Evolutionary conservation across 129 eudicot species (phyloP).

Genomic region (Pseudognaphalium luteoalbum): DNA sequence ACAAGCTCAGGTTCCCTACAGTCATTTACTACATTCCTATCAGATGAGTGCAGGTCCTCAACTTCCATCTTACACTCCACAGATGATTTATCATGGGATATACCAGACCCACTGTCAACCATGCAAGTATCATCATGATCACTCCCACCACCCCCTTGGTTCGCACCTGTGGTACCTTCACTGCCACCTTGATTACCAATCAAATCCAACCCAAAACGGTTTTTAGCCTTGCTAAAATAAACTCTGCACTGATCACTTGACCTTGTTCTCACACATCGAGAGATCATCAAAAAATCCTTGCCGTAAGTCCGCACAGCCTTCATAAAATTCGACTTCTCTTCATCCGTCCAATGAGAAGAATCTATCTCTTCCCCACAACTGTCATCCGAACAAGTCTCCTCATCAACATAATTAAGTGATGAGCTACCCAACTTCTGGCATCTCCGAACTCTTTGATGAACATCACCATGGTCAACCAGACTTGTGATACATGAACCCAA

Average conservation of each 20-base stretch:
- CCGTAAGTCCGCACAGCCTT: conserved; percentile 68
- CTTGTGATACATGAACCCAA: conserved; percentile 93
- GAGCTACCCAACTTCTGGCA: conserved; percentile 46
- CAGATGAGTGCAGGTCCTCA: conserved; percentile 41
- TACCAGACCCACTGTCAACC: conserved; percentile 53
- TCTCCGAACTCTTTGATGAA: conserved; percentile 52
- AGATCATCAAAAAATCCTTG: conserved; percentile 73
- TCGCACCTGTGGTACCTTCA: conserved; percentile 40
- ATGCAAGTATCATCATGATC: conserved; percentile 69
- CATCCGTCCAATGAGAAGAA: conserved; percentile 82
- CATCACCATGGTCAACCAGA: conserved; percentile 61
- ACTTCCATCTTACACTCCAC: conserved; percentile 52
- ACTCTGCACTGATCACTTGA: conserved; percentile 70
- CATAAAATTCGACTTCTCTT: conserved; percentile 70
- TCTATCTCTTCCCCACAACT: conserved; percentile 72
- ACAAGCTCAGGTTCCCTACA: neutral
- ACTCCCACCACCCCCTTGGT: conserved; percentile 60
- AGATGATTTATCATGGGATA: conserved; percentile 43
- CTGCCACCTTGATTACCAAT: conserved; percentile 35
- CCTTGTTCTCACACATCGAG: conserved; percentile 65
- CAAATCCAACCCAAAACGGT: conserved; percentile 73
- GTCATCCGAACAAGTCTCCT: conserved; percentile 82
- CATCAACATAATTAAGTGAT: conserved; percentile 52
- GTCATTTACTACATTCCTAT: conserved; percentile 4
- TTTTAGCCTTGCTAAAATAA: conserved; percentile 81